Base-by-base conservation (phyloP, 225 moss, liverwort and hornwort species). In the Straminergon stramineum region DNA sequence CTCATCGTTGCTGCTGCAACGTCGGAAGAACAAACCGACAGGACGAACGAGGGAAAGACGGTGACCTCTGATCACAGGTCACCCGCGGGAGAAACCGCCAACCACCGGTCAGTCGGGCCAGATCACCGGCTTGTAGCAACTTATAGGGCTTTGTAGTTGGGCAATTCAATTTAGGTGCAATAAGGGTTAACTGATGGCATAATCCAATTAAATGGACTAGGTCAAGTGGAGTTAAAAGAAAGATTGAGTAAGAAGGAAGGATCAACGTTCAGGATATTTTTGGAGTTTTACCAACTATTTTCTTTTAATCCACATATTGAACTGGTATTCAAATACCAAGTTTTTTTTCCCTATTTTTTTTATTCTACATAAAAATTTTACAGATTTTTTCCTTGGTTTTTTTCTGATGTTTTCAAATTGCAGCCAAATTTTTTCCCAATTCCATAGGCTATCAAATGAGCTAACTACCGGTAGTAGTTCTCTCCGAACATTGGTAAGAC, bases 401-500 rank as follows among this genome's bases (percentile, higher is more conserved):
- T 11, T 31, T 75, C 12, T 3, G 0, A 12, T 19, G 7, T 48
- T 75, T 48, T 31, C 2, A 4, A 48, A 31, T 48, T 48, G 31
- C 9, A 8, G 19, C 0, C 2, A 15, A 3, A 3, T 17, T 30
- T 34, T 31, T 51, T 32, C 0, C 43, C 18, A 18, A 76, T 52
- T 75, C 13, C 2, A 13, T 0, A 0, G 0, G 13, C 13, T 34
- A 34, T 21, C 3, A 34, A 21, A 32, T 76, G 52, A 32, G 34
- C 13, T 52, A 52, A 76, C n/a, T n/a, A n/a, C n/a, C n/a, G n/a
- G n/a, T n/a, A n/a, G 4, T 3, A 2, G 3, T 51, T 52, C 5
- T 32, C 7, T 0, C 7, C 4, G 13, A 31, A 52, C 7, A 20
- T 32, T 52, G 5, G 0, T 20, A 32, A n/a, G n/a, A n/a, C n/a